Base-by-base conservation (phyloP, 1,284 basidiomycete genomes). In the Apiotrichum akiyoshidainum region DNA sequence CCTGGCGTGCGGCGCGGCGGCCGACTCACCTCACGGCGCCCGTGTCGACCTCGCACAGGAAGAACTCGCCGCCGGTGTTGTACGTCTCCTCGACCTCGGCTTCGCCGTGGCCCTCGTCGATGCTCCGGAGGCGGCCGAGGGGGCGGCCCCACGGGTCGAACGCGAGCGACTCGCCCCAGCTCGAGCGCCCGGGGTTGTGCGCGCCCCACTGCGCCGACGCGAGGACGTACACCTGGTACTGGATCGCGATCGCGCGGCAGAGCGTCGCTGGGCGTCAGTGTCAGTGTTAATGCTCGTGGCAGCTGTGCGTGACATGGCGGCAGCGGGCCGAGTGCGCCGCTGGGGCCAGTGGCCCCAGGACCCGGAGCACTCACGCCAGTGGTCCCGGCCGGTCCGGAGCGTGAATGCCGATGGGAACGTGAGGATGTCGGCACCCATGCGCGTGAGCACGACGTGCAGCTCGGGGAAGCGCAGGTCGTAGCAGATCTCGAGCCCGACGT, bases 401-500 rank as follows among this genome's bases (percentile, higher is more conserved):
- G 80, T 81, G 64, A 83, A 83, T 0, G 81, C 82, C 0, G 76
- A 78, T 0, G 82, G 82, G 61, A 81, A 81, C 0, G 79, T 75
- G 16, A 83, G 60, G n/a, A 82, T 60, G 7, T 81, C 68, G 0
- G 81, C 81, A 0, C 81, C 81, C 35, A 72, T 66, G 14, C 77
- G 57, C 0, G 79, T 71, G 10, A 82, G 65, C 3, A 76, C 68
- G 7, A 80, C 66, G 1, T 79, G 75, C 0, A 77, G 72, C 63
- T 83, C 81, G 1, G 81, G 81, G 57, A 82, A 82, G 1, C 81
- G 72, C 21, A 83, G 65, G 62, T 83, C 82, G 68, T 82, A 83
- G 71, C 82, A 83, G 8, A 81, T 82, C 58, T 81, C 69, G n/a
- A 82, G 63, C 11, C 80, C 77, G 40, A 79, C 65, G 14, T 74